phyloP scores from a whole-genome alignment of 2,329 filamentous ascomycete species.

The Scedosporium boydii region DNA sequence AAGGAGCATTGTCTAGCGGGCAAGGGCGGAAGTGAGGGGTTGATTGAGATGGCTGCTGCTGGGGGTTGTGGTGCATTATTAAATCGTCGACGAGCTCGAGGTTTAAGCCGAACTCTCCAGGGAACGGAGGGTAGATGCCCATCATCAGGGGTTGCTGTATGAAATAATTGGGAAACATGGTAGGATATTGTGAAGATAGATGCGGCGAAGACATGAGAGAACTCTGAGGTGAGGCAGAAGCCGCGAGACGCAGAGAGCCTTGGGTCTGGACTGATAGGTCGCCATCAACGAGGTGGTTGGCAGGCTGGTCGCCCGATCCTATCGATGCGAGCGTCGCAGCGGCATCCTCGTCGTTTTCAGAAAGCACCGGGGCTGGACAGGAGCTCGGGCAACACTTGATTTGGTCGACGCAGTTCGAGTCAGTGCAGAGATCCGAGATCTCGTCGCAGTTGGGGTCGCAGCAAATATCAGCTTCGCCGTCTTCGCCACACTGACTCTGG shows the following conservation, averaged over 20 bases:
- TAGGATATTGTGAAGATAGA: neutral
- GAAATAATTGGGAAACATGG: neutral
- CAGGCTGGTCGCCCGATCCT: constrained; percentile 7
- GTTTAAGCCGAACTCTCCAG: constrained; percentile 1
- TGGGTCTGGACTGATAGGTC: constrained; percentile 6
- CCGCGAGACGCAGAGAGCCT: neutral
- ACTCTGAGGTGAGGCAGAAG: neutral
- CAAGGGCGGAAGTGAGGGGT: constrained; percentile 9
- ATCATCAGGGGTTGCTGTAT: constrained; percentile 1
- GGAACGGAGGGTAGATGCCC: neutral
- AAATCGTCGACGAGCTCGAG: constrained; percentile 6
- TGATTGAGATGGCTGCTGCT: constrained; percentile 4
- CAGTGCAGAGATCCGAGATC: constrained; percentile 25
- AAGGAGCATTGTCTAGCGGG: constrained; percentile 9
- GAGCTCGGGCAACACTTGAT: constrained; percentile 10
- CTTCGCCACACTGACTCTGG: constrained; percentile 24
- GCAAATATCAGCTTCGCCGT: constrained; percentile 23
- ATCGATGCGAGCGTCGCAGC: constrained; percentile 22
- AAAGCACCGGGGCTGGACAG: constrained; percentile 8
- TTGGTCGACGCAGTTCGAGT: constrained; percentile 22
- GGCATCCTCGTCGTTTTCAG: constrained; percentile 16
- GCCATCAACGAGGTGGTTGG: constrained; percentile 1
- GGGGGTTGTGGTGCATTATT: constrained; percentile 9
- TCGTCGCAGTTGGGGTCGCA: constrained; percentile 23
- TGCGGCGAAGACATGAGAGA: constrained; percentile 4